Evolutionary conservation across 192 early-diverging fungal genomes (phyloP).

Genomic region (Coemansia sp.): DNA sequence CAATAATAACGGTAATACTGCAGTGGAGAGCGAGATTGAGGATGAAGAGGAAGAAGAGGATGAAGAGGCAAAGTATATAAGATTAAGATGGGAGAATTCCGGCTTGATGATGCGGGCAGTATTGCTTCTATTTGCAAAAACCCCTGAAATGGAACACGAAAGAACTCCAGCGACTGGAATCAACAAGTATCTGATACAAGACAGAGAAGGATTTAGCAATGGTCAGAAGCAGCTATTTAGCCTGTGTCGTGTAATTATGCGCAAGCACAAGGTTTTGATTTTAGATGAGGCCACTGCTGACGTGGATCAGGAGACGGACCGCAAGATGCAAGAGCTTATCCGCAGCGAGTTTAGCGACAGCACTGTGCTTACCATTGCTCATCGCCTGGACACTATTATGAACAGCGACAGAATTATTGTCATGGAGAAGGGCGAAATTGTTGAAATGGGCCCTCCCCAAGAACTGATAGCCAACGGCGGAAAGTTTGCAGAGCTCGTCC

Average conservation of each 20-base stretch:
- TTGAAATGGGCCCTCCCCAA: not conserved
- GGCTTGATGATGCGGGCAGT: not conserved
- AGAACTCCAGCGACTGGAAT: not conserved
- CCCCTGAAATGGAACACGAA: not conserved
- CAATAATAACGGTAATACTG: not conserved
- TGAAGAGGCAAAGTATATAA: not conserved
- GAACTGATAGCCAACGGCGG: slow-evolving; percentile 30
- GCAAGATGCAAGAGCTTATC: slow-evolving; percentile 34
- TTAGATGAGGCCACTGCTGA: slow-evolving; percentile 71
- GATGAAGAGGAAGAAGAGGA: not conserved
- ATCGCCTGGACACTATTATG: slow-evolving; percentile 69
- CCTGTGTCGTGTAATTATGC: slow-evolving; percentile 61
- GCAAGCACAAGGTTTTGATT: slow-evolving; percentile 58
- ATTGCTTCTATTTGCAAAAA: not conserved
- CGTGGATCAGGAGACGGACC: slow-evolving; percentile 48
- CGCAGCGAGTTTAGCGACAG: slow-evolving; percentile 53
- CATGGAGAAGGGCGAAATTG: slow-evolving; percentile 33
- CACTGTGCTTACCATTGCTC: slow-evolving; percentile 65
- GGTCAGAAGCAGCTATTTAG: slow-evolving; percentile 67
- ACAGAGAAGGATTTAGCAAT: slow-evolving; percentile 43
- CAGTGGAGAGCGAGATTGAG: slow-evolving; percentile 28
- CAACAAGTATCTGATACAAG: not conserved
- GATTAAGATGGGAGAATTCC: not conserved
- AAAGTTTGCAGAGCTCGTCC: slow-evolving; percentile 10
- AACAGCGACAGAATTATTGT: slow-evolving; percentile 65